Conservation (phyloP, 2,329 filamentous ascomycete species). For the Diplocarpon rosae region DNA sequence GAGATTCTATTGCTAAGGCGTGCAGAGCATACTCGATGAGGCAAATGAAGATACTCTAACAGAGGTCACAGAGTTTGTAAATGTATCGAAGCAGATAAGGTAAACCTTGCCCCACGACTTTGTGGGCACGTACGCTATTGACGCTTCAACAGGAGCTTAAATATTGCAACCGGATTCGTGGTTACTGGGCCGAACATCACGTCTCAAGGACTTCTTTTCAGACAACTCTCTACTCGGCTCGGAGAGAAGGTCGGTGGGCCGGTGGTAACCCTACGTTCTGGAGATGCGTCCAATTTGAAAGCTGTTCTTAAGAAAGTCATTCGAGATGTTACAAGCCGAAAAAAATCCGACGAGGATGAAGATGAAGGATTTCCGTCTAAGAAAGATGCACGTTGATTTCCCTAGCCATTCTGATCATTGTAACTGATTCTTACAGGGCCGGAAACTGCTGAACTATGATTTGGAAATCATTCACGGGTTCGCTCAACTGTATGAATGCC, state of each 20-base stretch:
- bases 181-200: constrained; percentile 71
- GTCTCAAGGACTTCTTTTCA: constrained; percentile 63
- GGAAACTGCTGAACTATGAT: constrained; percentile 66
- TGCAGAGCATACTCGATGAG: constrained; percentile 43
- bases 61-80: constrained; percentile 46
- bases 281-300: constrained; percentile 65
- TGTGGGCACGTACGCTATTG: constrained; percentile 1
- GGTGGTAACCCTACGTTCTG: constrained; percentile 57
- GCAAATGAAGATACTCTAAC: constrained; percentile 50
- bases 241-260: constrained; percentile 36
- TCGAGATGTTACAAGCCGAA: constrained; percentile 46
- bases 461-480: constrained; percentile 57
- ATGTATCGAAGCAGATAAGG: constrained; percentile 26
- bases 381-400: constrained; percentile 34
- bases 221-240: constrained; percentile 53
- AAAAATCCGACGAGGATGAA: constrained; percentile 37
- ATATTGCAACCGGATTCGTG: constrained; percentile 55
- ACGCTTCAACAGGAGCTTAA: constrained; percentile 10
- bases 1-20: constrained; percentile 24
- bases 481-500: constrained; percentile 39
- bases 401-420: neutral
- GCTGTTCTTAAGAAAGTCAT: constrained; percentile 63
- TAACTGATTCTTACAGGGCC: constrained; percentile 34
- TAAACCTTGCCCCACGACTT: constrained; percentile 8
- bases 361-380: constrained; percentile 37